Conservation (phyloP, 2,329 filamentous ascomycete species). For the Sclerotiophoma versabilis region DNA sequence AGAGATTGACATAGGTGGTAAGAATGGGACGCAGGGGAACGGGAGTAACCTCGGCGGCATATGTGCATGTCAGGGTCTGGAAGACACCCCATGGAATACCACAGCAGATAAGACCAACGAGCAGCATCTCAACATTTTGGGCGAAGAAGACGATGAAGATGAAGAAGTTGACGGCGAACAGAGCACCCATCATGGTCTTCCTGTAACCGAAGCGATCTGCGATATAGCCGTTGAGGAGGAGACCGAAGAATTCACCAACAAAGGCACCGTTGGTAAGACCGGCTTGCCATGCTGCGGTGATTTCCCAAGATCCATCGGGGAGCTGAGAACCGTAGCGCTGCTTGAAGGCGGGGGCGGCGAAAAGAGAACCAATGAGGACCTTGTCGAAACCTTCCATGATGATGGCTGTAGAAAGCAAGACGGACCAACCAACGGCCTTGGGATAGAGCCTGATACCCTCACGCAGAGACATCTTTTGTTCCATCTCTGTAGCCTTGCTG, state of each 20-base stretch:
- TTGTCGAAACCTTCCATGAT: slow-evolving; percentile 92
- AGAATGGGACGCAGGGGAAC: slow-evolving; percentile 67
- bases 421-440: slow-evolving; percentile 82
- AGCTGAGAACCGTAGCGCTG: slow-evolving; percentile 50
- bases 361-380: slow-evolving; percentile 80
- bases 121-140: slow-evolving; percentile 61
- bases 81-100: slow-evolving; percentile 56
- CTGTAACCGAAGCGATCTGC: slow-evolving; percentile 54
- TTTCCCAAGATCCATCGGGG: slow-evolving; percentile 49
- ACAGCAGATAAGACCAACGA: slow-evolving; percentile 64
- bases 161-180: slow-evolving; percentile 38
- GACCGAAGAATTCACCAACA: slow-evolving; percentile 54
- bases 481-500: slow-evolving; percentile 51
- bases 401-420: slow-evolving; percentile 86
- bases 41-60: slow-evolving; percentile 69
- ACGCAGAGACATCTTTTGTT: slow-evolving; percentile 62
- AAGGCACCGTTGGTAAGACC: slow-evolving; percentile 56
- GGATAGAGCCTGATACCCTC: slow-evolving; percentile 83
- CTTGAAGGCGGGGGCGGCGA: slow-evolving; percentile 57
- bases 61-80: slow-evolving; percentile 57
- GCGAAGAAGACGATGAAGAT: slow-evolving; percentile 50
- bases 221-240: slow-evolving; percentile 55
- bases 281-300: slow-evolving; percentile 56
- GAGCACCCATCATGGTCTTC: slow-evolving; percentile 48
- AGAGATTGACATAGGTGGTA: slow-evolving; percentile 76